phyloP scores from a whole-genome alignment of 192 early-diverging fungal species.

The Chytriomyces sp. region DNA sequence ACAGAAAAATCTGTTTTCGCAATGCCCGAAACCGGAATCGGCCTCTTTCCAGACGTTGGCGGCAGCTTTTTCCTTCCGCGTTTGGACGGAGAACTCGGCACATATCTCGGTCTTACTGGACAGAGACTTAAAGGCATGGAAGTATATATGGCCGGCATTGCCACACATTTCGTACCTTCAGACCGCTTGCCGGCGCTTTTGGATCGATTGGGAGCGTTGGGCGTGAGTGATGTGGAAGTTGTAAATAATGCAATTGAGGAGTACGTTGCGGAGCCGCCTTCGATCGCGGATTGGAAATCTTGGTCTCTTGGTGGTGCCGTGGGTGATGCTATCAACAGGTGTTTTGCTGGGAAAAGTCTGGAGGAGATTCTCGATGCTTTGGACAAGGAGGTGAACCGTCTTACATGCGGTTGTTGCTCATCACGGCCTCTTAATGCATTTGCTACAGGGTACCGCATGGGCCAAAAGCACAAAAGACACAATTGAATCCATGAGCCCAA shows the following conservation, averaged over 20 bases:
- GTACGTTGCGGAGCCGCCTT: conserved; percentile 68
- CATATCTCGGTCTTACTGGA: conserved; percentile 89
- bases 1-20: conserved; percentile 92
- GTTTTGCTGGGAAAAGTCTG: conserved; percentile 80
- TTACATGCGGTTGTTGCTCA: conserved; percentile 10
- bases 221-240: conserved; percentile 71
- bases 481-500: conserved; percentile 79
- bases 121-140: conserved; percentile 75
- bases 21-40: conserved; percentile 96
- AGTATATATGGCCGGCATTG: conserved; percentile 79
- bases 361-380: conserved; percentile 84
- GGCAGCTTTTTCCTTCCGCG: conserved; percentile 90
- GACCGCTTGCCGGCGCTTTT: conserved; percentile 79
- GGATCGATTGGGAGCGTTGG: conserved; percentile 79
- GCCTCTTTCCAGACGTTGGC: conserved; percentile 94
- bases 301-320: conserved; percentile 54
- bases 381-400: conserved; percentile 61
- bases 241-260: conserved; percentile 90
- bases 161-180: conserved; percentile 94
- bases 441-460: conserved; percentile 54
- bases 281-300: conserved; percentile 31
- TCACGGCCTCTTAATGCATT: not conserved
- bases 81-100: conserved; percentile 88
- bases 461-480: conserved; percentile 66
- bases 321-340: conserved; percentile 71